Base-by-base conservation (phyloP, 768 basidiomycete genomes). In the Leccinum fibrillosum region DNA sequence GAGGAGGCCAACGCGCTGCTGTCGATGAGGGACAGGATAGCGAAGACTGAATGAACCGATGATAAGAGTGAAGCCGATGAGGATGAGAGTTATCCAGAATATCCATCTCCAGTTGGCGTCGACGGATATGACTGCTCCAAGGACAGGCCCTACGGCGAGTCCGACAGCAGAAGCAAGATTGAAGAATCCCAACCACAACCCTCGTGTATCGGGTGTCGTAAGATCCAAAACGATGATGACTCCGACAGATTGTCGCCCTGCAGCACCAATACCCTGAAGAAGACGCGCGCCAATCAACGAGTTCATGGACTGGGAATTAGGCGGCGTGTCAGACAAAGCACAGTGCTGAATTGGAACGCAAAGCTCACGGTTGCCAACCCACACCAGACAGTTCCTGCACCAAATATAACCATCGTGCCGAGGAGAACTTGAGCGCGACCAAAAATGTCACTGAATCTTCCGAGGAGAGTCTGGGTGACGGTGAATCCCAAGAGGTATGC, bases 121-220 rank as follows among this genome's bases (percentile, higher is more conserved):
- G 60, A 78, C 75, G 4, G 79, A 74, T 52, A 81, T 71, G 37
- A 77, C 64, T 21, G 80, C 80, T 7, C 80, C 80, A 5, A 82
- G 59, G 12, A 81, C 71, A 2, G 80, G 80, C 1, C 80, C 80
- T 39, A 79, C 66, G 37, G 80, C 75, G 8, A 75, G 67, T n/a
- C 79, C 78, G n/a, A 76, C 54, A 26, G 78, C 74, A 23, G 79
- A 73, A 1, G 74, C 63, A 34, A 71, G 67, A 39, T 68, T 74
- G 61, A 73, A 73, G 62, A 72, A 74, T 2, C 73, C 73, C 12
- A 74, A 59, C 74, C 74, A 74, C 12, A 74, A n/a, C 2, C 68
- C 70, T 21, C 73, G 71, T 17, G 74, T 61, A 54, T 75, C 74
- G 0, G 74, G 54, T 0, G 74, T 74, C n/a, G 74, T 75, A 6